Percentiles rank a stretch among this genome's conserved stretches.
Conservation (phyloP, 1,139 yeast species). For the Hansenula anomala region DNA sequence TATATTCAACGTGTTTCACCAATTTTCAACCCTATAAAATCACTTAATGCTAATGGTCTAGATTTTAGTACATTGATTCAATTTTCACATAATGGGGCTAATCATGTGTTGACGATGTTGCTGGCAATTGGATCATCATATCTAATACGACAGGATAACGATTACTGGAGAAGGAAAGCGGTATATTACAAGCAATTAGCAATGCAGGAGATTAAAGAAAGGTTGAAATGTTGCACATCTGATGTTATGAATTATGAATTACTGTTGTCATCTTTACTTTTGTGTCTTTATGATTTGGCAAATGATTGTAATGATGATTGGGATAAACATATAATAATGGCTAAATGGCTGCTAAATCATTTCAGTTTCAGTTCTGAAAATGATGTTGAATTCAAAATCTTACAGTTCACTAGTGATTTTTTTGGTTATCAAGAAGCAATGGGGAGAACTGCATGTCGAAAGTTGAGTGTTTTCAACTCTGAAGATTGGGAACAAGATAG, state of each 20-base stretch:
- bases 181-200: slow-evolving; percentile 1
- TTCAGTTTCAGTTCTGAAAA: neutral
- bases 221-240: neutral
- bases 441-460: slow-evolving; percentile 12
- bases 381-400: neutral
- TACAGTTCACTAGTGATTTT: slow-evolving; percentile 6
- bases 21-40: slow-evolving; percentile 7
- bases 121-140: slow-evolving; percentile 8
- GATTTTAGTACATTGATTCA: slow-evolving; percentile 6
- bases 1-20: slow-evolving; percentile 7
- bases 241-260: slow-evolving; percentile 1
- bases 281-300: slow-evolving; percentile 8
- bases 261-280: slow-evolving; percentile 5
- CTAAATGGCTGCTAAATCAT: slow-evolving; percentile 1
- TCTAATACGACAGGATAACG: neutral
- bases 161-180: slow-evolving; percentile 5
- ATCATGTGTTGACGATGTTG: slow-evolving; percentile 3
- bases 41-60: neutral
- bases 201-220: neutral
- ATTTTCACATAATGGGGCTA: slow-evolving; percentile 2
- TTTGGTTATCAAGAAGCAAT: slow-evolving; percentile 10
- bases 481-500: slow-evolving; percentile 6
- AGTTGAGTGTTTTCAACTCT: slow-evolving; percentile 3
- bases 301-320: slow-evolving; percentile 9
- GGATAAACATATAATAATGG: slow-evolving; percentile 6